Percentiles rank a stretch among this genome's conserved stretches.
phyloP scores from a whole-genome alignment of 2,329 filamentous ascomycete species.

The Pseudogymnoascus pannorum region DNA sequence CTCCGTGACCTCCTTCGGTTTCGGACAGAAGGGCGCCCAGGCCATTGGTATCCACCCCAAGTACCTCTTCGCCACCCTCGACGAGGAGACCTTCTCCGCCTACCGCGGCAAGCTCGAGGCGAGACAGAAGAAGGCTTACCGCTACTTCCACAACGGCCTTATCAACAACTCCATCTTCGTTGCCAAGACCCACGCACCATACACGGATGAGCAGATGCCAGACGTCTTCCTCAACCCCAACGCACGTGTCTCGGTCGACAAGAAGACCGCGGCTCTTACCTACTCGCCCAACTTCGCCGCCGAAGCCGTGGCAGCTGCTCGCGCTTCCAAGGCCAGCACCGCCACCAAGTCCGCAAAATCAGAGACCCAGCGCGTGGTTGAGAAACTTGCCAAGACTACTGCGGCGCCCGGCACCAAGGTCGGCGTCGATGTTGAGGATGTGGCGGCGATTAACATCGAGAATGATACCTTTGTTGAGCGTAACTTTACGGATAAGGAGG shows the following conservation, averaged over 20 bases:
- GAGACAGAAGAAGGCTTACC: conserved; percentile 96
- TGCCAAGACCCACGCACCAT: conserved; percentile 86
- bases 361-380: conserved; percentile 59
- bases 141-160: conserved; percentile 96
- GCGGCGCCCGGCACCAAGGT: conserved; percentile 66
- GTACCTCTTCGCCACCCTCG: conserved; percentile 91
- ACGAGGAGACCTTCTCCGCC: conserved; percentile 69
- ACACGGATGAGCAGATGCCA: conserved; percentile 78
- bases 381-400: conserved; percentile 62
- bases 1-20: conserved; percentile 97
- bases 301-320: conserved; percentile 35
- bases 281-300: conserved; percentile 61
- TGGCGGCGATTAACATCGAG: conserved; percentile 79
- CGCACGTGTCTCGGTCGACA: conserved; percentile 75
- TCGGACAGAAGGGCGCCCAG: conserved; percentile 97
- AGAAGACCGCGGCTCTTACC: conserved; percentile 73
- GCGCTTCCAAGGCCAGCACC: conserved; percentile 51
- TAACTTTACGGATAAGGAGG: conserved; percentile 84
- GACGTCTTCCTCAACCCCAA: conserved; percentile 90
- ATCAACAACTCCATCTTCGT: conserved; percentile 98
- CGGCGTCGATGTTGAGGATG: conserved; percentile 88
- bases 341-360: conserved; percentile 40
- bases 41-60: conserved; percentile 94
- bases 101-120: conserved; percentile 87
- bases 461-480: conserved; percentile 92